phyloP scores from a whole-genome alignment of 2,329 filamentous ascomycete species.

The Neonectria sp. region DNA sequence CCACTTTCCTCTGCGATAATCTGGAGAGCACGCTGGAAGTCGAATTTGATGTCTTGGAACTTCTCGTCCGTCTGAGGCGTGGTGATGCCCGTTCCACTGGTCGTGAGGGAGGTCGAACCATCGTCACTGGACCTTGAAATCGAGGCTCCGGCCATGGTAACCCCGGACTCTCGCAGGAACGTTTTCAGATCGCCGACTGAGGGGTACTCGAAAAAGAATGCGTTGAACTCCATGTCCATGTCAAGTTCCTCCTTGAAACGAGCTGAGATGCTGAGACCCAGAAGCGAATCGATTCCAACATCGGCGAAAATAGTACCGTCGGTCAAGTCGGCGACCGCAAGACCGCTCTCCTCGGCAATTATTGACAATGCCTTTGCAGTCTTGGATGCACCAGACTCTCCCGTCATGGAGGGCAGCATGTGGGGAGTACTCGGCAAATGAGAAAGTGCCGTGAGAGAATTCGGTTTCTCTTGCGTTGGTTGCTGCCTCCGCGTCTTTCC shows the following conservation, averaged over 20 bases:
- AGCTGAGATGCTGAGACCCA: slow-evolving; percentile 71
- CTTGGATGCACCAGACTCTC: neutral
- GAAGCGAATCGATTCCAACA: slow-evolving; percentile 74
- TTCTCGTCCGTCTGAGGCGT: slow-evolving; percentile 27
- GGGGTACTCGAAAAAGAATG: slow-evolving; percentile 66
- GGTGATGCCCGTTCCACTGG: neutral
- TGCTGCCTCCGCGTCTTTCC: slow-evolving; percentile 30
- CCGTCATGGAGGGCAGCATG: neutral
- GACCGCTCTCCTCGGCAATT: slow-evolving; percentile 40
- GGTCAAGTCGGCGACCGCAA: slow-evolving; percentile 60
- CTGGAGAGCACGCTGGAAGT: slow-evolving; percentile 36
- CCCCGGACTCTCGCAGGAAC: slow-evolving; percentile 29
- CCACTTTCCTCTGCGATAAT: slow-evolving; percentile 66
- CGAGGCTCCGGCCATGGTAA: slow-evolving; percentile 29
- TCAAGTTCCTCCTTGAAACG: slow-evolving; percentile 72
- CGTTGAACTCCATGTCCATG: slow-evolving; percentile 66
- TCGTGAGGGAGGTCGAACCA: neutral
- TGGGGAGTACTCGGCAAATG: neutral
- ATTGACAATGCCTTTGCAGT: slow-evolving; percentile 29
- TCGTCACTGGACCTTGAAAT: slow-evolving; percentile 28
- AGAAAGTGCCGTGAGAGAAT: neutral
- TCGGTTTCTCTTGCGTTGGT: neutral
- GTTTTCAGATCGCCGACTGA: slow-evolving; percentile 69
- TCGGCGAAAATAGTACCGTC: slow-evolving; percentile 71
- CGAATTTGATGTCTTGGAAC: slow-evolving; percentile 16